These are phyloP conservation scores for Perilla frutescens DNA, from an alignment of 257 asterid genomes.

Conservation along the genomic window DNA sequence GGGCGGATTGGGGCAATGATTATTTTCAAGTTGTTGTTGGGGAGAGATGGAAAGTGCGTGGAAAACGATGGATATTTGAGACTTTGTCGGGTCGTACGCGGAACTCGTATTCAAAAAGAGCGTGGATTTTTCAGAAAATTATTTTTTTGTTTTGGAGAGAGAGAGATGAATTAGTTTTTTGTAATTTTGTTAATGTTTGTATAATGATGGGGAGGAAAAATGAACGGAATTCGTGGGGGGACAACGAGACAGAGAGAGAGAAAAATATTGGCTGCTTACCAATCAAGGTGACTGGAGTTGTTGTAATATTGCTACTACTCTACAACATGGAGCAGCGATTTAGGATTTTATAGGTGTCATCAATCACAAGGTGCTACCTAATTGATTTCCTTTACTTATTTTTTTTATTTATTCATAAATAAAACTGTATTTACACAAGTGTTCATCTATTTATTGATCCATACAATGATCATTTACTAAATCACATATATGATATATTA, in stretches of 20 bases:
- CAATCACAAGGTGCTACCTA: constrained; percentile 25
- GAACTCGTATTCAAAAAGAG: constrained; percentile 14
- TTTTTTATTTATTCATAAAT: not conserved
- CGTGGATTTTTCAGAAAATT: not conserved
- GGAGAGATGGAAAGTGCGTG: constrained; percentile 40
- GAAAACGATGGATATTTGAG: constrained; percentile 41
- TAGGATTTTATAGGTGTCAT: constrained; percentile 16
- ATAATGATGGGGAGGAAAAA: not conserved
- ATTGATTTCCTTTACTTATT: not conserved
- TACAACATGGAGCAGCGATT: not conserved
- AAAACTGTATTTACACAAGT: too few relatives aligned
- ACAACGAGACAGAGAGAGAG: constrained; percentile 35
- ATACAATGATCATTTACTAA: too few relatives aligned
- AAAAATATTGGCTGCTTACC: constrained; percentile 12
- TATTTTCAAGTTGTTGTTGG: not conserved
- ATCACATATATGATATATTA: too few relatives aligned
- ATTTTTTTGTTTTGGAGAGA: not conserved
- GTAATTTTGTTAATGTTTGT: not conserved
- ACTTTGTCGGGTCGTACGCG: constrained; percentile 44
- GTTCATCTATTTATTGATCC: too few relatives aligned
- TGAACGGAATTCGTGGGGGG: constrained; percentile 37
- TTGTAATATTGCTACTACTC: constrained; percentile 22
- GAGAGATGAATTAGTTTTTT: too few relatives aligned
- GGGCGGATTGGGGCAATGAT: not conserved
- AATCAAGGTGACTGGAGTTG: constrained; percentile 40